Percentiles rank a stretch among this genome's conserved stretches.
These are phyloP conservation scores for Ensete ventricosum DNA, from an alignment of 176 grass and related monocot species.

Conservation along the genomic window DNA sequence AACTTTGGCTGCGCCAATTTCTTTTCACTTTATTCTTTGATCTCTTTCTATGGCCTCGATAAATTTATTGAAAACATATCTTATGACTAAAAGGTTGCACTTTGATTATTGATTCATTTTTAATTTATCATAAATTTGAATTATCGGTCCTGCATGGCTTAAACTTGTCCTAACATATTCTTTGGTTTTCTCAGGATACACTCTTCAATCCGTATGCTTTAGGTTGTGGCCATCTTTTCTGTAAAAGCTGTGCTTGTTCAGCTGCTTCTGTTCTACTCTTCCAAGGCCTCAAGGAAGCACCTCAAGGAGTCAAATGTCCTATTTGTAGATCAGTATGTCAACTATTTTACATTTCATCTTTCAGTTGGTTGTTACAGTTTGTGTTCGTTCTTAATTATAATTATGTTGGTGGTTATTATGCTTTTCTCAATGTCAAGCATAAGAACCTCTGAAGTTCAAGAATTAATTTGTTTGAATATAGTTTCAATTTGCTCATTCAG, in stretches of 20 bases:
- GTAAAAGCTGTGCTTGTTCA: conserved; percentile 59
- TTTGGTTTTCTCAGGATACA: conserved; percentile 30
- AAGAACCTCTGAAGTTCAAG: background rate
- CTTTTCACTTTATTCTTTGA: too few species aligned
- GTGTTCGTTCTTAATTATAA: background rate
- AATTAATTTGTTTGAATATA: background rate
- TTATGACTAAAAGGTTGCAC: too few species aligned
- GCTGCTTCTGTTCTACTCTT: conserved; percentile 60
- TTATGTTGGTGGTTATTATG: background rate
- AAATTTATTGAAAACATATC: too few species aligned
- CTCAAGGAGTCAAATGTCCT: conserved; percentile 42
- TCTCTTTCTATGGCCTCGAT: too few species aligned
- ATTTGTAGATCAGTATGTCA: conserved; percentile 46
- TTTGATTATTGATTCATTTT: too few species aligned
- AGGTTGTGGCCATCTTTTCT: conserved; percentile 60
- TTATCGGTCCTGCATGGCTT: background rate
- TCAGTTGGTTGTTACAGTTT: background rate
- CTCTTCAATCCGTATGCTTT: conserved; percentile 66
- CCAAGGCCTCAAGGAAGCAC: conserved; percentile 48
- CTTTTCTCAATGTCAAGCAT: too few species aligned
- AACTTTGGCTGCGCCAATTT: too few species aligned
- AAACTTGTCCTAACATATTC: background rate
- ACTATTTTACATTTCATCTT: background rate
- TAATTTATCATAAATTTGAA: background rate
- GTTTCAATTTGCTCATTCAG: background rate